phyloP scores from a whole-genome alignment of 495 filamentous ascomycete genomes.

The Aspergillus funiculosus region DNA sequence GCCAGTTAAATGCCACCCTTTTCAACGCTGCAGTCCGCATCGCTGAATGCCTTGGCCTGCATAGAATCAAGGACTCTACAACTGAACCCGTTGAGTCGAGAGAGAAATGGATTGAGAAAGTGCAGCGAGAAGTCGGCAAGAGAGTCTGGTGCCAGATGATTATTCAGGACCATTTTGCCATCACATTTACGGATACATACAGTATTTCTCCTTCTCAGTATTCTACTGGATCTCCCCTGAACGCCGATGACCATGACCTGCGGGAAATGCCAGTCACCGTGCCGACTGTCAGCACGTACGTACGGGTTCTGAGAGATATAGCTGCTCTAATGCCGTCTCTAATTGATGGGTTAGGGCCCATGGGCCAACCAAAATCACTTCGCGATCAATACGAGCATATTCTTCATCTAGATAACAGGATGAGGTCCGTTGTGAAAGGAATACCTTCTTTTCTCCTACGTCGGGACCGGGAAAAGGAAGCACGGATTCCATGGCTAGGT shows the following conservation, averaged over 20 bases:
- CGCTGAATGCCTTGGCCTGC: too few relatives aligned
- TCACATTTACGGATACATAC: slow-evolving; percentile 45
- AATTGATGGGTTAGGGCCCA: slow-evolving; percentile 36
- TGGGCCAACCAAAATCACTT: slow-evolving; percentile 22
- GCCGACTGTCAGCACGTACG: slow-evolving; percentile 38
- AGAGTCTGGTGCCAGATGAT: slow-evolving; percentile 42
- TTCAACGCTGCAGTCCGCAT: too few relatives aligned
- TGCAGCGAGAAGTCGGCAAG: slow-evolving; percentile 41
- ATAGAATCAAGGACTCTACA: too few relatives aligned
- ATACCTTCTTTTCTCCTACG: slow-evolving; percentile 8
- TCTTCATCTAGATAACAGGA: slow-evolving; percentile 35
- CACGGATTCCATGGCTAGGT: slow-evolving; percentile 37
- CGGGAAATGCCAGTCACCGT: slow-evolving; percentile 23
- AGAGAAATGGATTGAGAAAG: too few relatives aligned
- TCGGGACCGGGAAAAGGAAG: slow-evolving; percentile 23
- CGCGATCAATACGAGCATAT: slow-evolving; percentile 41
- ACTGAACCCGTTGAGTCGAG: too few relatives aligned
- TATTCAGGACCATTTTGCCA: slow-evolving; percentile 46
- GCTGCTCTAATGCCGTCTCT: slow-evolving; percentile 38
- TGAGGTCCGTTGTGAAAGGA: slow-evolving; percentile 27
- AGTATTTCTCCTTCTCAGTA: slow-evolving; percentile 39
- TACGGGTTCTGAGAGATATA: slow-evolving; percentile 34
- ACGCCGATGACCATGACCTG: slow-evolving; percentile 39
- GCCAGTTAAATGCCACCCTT: too few relatives aligned
- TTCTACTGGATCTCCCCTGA: slow-evolving; percentile 33